Evolutionary conservation across 192 early-diverging fungal species (phyloP).

Genomic region (Jimgerdemannia lactiflua): DNA sequence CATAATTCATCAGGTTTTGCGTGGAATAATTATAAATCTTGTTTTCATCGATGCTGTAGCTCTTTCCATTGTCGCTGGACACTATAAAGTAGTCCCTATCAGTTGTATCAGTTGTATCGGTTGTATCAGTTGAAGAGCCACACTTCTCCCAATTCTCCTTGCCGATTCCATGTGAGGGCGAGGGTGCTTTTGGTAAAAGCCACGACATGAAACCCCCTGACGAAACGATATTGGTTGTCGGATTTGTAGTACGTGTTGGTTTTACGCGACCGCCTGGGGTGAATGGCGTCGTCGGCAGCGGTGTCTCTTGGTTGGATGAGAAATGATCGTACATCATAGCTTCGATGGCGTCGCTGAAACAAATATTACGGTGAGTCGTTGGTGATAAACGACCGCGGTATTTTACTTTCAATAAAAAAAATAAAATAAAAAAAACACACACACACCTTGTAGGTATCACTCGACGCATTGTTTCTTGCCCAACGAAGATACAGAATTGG

Average conservation of each 20-base stretch:
- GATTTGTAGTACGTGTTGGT: constrained; percentile 3
- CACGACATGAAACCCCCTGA: constrained; percentile 3
- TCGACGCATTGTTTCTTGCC: constrained; percentile 48
- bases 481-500: constrained; percentile 49
- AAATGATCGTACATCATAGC: constrained; percentile 45
- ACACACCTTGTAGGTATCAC: constrained; percentile 47
- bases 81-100: not conserved
- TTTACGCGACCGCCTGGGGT: constrained; percentile 8
- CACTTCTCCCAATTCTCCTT: not conserved
- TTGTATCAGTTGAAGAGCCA: not conserved
- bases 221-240: constrained; percentile 2
- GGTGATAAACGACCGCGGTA: not conserved
- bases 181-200: not conserved
- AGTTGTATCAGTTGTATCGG: not conserved
- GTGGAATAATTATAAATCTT: constrained; percentile 25
- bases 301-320: constrained; percentile 27
- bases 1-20: constrained; percentile 12
- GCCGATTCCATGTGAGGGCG: not conserved
- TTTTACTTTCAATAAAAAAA: not conserved
- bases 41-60: constrained; percentile 10
- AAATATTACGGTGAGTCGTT: not conserved
- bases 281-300: constrained; percentile 22
- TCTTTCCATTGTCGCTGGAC: not conserved
- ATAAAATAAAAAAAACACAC: not conserved
- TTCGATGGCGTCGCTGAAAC: constrained; percentile 46